Percentiles rank a stretch among this genome's conserved stretches.
Conservation (phyloP, 768 basidiomycete species). For the Lactifluus echinatus region DNA sequence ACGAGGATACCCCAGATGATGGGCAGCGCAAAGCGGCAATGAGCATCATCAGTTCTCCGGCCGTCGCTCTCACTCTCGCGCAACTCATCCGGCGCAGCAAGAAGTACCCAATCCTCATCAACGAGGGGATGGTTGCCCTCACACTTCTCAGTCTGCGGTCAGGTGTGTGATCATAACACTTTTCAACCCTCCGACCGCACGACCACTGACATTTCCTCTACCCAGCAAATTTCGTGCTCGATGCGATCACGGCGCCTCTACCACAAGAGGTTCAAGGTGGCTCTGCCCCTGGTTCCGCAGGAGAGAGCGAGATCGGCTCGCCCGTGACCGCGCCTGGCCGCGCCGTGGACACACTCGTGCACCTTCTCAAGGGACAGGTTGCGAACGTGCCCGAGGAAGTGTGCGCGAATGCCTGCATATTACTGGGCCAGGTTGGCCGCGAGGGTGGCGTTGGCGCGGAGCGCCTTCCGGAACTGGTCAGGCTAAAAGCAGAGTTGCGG, state of each 20-base stretch:
- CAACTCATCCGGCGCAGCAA: conserved; percentile 67
- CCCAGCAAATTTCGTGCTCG: conserved; percentile 54
- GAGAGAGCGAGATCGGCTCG: conserved; percentile 37
- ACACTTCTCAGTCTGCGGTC: conserved; percentile 63
- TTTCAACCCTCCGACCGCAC: not conserved
- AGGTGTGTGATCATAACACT: conserved; percentile 36
- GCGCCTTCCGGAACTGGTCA: conserved; percentile 29
- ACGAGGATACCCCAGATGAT: conserved; percentile 41
- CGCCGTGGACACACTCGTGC: conserved; percentile 60
- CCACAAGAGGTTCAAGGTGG: conserved; percentile 30
- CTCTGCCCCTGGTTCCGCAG: conserved; percentile 29
- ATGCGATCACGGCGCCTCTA: conserved; percentile 46
- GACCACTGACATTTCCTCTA: too few relatives aligned
- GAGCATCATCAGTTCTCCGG: conserved; percentile 39
- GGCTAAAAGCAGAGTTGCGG: conserved; percentile 42
- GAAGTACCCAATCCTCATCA: conserved; percentile 78
- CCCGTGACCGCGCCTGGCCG: conserved; percentile 45
- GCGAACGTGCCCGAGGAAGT: conserved; percentile 61
- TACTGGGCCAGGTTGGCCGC: conserved; percentile 56
- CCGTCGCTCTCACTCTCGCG: conserved; percentile 53
- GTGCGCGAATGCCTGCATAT: conserved; percentile 64
- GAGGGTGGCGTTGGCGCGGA: conserved; percentile 40
- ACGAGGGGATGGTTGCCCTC: conserved; percentile 81
- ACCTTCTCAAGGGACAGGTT: conserved; percentile 44
- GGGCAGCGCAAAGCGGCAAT: conserved; percentile 47